Evolutionary conservation across 106 monocot genomes (phyloP).

Genomic region (Platanthera guangdongensis): DNA sequence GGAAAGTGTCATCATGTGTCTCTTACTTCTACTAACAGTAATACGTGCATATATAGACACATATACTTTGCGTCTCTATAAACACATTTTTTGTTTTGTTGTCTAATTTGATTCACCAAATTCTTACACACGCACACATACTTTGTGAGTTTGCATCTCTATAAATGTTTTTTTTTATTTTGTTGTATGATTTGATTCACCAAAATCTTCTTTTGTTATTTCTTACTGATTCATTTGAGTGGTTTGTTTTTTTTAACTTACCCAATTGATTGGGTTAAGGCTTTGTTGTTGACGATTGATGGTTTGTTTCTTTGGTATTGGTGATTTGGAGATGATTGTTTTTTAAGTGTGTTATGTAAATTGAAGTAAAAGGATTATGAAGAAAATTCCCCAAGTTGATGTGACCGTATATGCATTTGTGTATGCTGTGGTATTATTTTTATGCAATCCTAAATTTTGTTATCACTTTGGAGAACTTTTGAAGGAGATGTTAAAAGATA

Average conservation of each 20-base stretch:
- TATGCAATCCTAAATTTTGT: too few species aligned
- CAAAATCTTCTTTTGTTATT: not conserved
- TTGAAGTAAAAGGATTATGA: not conserved
- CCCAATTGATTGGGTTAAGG: too few species aligned
- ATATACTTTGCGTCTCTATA: too few species aligned
- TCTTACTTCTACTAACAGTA: not conserved
- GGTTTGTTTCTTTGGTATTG: not conserved
- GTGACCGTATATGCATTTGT: not conserved
- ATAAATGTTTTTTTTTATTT: not conserved
- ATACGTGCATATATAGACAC: too few species aligned
- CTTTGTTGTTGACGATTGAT: too few species aligned
- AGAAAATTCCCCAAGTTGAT: not conserved
- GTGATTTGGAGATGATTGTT: not conserved
- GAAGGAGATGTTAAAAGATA: too few species aligned
- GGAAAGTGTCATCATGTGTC: not conserved
- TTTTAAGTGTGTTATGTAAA: not conserved
- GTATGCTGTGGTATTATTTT: too few species aligned
- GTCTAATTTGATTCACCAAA: too few species aligned
- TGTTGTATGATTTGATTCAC: not conserved
- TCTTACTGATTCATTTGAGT: not conserved
- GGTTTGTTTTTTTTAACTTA: not conserved
- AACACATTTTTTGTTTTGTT: too few species aligned
- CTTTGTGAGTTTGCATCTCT: not conserved
- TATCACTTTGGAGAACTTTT: too few species aligned
- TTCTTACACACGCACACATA: not conserved